A percentile compares a stretch with the other conserved stretches of the same genome.
Evolutionary conservation across 495 filamentous ascomycete species (phyloP).

Genomic region (Aspergillus campestris): DNA sequence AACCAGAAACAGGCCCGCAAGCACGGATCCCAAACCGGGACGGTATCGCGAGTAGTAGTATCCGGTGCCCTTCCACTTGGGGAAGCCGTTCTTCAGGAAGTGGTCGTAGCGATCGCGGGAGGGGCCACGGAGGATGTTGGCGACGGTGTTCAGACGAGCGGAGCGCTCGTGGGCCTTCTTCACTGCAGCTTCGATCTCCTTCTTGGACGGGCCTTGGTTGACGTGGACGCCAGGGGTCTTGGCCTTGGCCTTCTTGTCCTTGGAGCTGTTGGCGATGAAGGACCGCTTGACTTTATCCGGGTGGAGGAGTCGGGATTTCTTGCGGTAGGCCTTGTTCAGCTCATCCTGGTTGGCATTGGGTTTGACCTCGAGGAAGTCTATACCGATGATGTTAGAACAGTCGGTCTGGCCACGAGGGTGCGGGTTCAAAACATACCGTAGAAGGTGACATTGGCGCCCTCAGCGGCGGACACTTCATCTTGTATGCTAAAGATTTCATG

Average conservation of each 20-base stretch:
- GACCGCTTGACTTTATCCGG: slow-evolving; percentile 91
- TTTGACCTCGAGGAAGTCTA: slow-evolving; percentile 73
- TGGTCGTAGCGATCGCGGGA: slow-evolving; percentile 86
- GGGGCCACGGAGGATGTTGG: slow-evolving; percentile 73
- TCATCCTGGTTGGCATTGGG: slow-evolving; percentile 73
- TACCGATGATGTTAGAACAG: neutral
- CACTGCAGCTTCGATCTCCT: slow-evolving; percentile 63
- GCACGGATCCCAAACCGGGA: slow-evolving; percentile 76
- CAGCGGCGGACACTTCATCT: slow-evolving; percentile 69
- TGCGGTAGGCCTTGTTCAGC: slow-evolving; percentile 87
- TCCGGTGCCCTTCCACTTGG: slow-evolving; percentile 90
- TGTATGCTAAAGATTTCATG: slow-evolving; percentile 93
- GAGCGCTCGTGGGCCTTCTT: slow-evolving; percentile 75
- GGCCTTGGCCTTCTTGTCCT: slow-evolving; percentile 49
- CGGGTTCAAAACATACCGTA: slow-evolving; percentile 49
- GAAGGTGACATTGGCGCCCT: slow-evolving; percentile 80
- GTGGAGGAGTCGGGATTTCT: slow-evolving; percentile 72
- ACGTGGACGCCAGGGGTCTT: slow-evolving; percentile 57
- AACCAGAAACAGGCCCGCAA: slow-evolving; percentile 75
- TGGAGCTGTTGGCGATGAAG: slow-evolving; percentile 64
- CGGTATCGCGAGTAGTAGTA: slow-evolving; percentile 96
- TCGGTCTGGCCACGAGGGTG: neutral
- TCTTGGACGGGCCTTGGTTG: slow-evolving; percentile 57
- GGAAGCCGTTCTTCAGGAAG: slow-evolving; percentile 91
- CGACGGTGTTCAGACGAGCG: slow-evolving; percentile 71